Evolutionary conservation across 768 basidiomycete species (phyloP), one percentile per base, ranked within the genome.

Genomic region (Lentinula aciculospora): DNA sequence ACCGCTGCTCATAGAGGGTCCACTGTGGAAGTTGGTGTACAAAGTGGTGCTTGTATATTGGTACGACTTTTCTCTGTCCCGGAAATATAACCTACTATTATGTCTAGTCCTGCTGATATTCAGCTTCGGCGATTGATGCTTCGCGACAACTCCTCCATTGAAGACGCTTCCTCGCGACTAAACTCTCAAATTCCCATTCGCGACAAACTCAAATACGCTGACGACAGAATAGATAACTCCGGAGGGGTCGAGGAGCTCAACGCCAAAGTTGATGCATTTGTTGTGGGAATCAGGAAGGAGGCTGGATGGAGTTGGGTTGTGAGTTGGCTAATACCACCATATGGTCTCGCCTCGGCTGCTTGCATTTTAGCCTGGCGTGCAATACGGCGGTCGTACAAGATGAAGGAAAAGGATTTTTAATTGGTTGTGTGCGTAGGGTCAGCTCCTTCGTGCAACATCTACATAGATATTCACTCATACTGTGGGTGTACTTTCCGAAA

Each of bases 41-140:
- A 79, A 81, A 60, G 85, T 98, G 23, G 78, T 94, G 3, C 86
- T 99, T 9, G 94, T 97, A 4, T 95, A 93, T 67, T 97, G 94
- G 96, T 97, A 55, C 50, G 81, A 72, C 19, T 23, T 19, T 48
- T 37, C 49, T 57, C 21, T 37, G 31, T 21, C 23, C 23, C 15
- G 44, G 23, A 31, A 15, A 21, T 32, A 19, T 40, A 49, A 59
- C 28, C 45, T 13, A 29, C 25, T 48, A 42, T 34, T 40, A 17
- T 42, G 25, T 19, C 32, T 62, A 95, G 95, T 64, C 90, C 94
- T 9, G 77, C 85, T 2, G 85, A 89, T 53, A 75, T 94, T 0
- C 96, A 99, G 65, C 80, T 96, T 1, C 82, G 85, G 51, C 84
- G 96, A 7, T 80, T 99, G 23, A 87, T 91, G 76, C 66, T 74